Percentiles rank a stretch among this genome's conserved stretches.
Conservation (phyloP, 306 rosid species). For the Ceratonia siliqua region DNA sequence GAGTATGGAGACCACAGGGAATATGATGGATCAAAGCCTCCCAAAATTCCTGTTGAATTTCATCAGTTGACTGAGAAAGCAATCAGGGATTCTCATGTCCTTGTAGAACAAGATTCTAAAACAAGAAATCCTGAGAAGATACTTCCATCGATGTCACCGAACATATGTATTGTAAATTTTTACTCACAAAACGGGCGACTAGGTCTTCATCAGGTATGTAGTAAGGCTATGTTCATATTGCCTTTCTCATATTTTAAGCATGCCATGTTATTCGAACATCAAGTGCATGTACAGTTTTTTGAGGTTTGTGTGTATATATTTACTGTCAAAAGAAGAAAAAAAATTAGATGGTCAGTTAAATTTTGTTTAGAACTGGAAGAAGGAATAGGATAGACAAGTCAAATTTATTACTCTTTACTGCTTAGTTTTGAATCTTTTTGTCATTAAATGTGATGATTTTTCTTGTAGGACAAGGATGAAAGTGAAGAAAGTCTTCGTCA, state of each 20-base stretch:
- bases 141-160: slow-evolving; percentile 51
- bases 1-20: slow-evolving; percentile 48
- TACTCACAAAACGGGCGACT: slow-evolving; percentile 62
- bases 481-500: slow-evolving; percentile 45
- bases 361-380: background rate
- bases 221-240: background rate
- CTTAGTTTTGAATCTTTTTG: background rate
- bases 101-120: slow-evolving; percentile 25
- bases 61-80: slow-evolving; percentile 42
- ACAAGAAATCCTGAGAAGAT: slow-evolving; percentile 6
- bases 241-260: background rate
- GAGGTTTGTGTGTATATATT: background rate
- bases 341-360: no score
- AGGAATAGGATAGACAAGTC: background rate
- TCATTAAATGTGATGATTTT: background rate
- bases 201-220: slow-evolving; percentile 79
- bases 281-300: background rate
- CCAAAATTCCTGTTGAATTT: slow-evolving; percentile 53
- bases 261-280: background rate
- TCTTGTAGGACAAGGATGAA: slow-evolving; percentile 74
- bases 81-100: slow-evolving; percentile 42
- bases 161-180: slow-evolving; percentile 76
- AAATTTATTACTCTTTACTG: background rate
- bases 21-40: slow-evolving; percentile 58
- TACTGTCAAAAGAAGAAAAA: background rate